Conservation (phyloP, 2,329 filamentous ascomycete species). For the Stagonosporopsis rhizophila region DNA sequence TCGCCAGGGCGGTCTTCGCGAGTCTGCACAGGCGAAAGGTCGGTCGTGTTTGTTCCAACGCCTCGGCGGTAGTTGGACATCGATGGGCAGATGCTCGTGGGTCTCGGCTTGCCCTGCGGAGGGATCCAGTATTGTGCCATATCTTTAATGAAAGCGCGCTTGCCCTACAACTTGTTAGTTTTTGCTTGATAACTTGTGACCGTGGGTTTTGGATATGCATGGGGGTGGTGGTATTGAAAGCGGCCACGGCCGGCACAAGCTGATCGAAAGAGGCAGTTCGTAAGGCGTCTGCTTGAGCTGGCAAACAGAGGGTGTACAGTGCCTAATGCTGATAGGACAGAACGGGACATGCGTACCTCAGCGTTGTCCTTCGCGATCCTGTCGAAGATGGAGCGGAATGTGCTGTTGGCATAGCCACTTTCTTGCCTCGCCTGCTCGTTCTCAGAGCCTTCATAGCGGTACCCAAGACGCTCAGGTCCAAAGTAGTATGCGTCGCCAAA, state of each 20-base stretch:
- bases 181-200: not conserved
- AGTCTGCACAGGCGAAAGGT: constrained; percentile 44
- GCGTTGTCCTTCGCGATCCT: constrained; percentile 73
- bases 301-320: not conserved
- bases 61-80: constrained; percentile 66
- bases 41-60: constrained; percentile 61
- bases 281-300: not conserved
- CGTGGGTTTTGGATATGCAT: not conserved
- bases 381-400: constrained; percentile 79
- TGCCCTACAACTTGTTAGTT: constrained; percentile 65
- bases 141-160: constrained; percentile 97
- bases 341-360: constrained; percentile 64
- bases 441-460: constrained; percentile 77
- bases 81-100: constrained; percentile 78
- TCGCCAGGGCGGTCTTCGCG: constrained; percentile 37
- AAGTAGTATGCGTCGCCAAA: constrained; percentile 98
- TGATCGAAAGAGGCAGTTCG: not conserved
- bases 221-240: not conserved
- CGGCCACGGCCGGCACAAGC: not conserved
- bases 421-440: constrained; percentile 57
- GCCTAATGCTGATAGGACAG: constrained; percentile 17
- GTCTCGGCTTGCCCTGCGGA: constrained; percentile 65
- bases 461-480: constrained; percentile 84
- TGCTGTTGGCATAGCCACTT: constrained; percentile 73
- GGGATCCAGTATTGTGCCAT: constrained; percentile 92